Evolutionary conservation across 176 grass and related monocot species (phyloP), one percentile per base, ranked within the genome.

Genomic region (Eragrostis curvula): DNA sequence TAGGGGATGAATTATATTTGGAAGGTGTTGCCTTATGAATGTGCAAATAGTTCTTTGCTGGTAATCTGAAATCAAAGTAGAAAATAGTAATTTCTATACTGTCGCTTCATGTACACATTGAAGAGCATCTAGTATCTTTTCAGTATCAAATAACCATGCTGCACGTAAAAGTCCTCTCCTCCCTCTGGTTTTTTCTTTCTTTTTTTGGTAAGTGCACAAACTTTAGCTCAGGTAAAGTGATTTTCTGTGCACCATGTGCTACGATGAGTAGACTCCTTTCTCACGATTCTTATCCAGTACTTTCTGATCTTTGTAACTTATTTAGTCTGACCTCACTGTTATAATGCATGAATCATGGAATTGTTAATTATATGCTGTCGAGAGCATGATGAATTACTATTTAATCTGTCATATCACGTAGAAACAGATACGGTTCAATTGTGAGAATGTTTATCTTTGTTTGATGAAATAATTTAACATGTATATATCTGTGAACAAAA

Each of bases 1-100:
- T 81, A 71, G 66, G 55, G 45, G 11, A 66, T 75, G 72, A 73
- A 68, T 66, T 88, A 50, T 67, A 74, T 40, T 11, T 44, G 55
- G 8, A 36, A 82, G 28, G 23, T 66, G 49, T 57, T 16, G 25
- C 28, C 48, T 85, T 81, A 46, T 78, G 76, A 40, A 72, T 82
- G 21, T 30, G 8, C 73, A 43, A 27, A 58, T 55, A 72, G 47
- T 29, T 65, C 57, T 58, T 77, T 44, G 16, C 18, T n/a, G 2
- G 48, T 7, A 44, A 74, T 89, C 47, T 77, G 41, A 85, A 45
- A 71, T 50, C 44, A 71, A 43, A 60, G 78, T 58, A 36, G 63
- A 71, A 79, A 77, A 55, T 85, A 50, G 60, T 23, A 57, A 80
- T 45, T 81, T 28, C 25, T 7, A 36, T 45, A n/a, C 53, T 64